A percentile compares a stretch with the other conserved stretches of the same genome.
Conservation (phyloP, 2,329 filamentous ascomycete species). For the Parascedosporium putredinis region DNA sequence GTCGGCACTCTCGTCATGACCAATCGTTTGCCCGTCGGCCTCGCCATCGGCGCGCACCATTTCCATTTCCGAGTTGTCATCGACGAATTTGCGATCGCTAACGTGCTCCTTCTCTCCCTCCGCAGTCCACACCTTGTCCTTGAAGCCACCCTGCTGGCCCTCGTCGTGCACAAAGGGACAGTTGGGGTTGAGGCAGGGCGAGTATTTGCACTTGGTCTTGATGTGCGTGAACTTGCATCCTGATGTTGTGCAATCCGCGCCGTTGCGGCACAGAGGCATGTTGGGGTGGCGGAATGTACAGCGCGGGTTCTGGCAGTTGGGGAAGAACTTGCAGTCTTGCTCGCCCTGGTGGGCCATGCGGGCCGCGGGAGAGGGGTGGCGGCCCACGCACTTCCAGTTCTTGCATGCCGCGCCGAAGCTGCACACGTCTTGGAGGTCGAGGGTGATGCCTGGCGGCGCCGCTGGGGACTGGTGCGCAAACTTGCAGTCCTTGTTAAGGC, state of each 20-base stretch:
- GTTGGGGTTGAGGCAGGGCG: constrained; percentile 78
- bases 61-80: constrained; percentile 59
- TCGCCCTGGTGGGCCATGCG: constrained; percentile 69
- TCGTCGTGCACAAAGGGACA: constrained; percentile 87
- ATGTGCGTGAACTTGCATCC: constrained; percentile 88
- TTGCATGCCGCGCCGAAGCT: constrained; percentile 85
- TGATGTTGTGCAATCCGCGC: constrained; percentile 69
- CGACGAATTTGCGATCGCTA: constrained; percentile 80
- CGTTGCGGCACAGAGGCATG: constrained; percentile 83
- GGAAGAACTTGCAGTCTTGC: constrained; percentile 82
- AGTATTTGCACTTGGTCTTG: constrained; percentile 78
- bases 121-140: constrained; percentile 86
- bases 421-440: constrained; percentile 76
- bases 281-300: constrained; percentile 85
- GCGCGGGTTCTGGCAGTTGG: constrained; percentile 77
- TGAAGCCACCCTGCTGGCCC: constrained; percentile 75
- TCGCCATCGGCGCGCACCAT: constrained; percentile 51
- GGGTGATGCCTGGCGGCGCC: constrained; percentile 62
- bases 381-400: constrained; percentile 85
- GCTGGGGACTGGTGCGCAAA: constrained; percentile 93
- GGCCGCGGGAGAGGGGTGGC: constrained; percentile 84
- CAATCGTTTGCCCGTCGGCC: constrained; percentile 27
- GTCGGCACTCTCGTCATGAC: not conserved
- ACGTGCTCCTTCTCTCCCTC: constrained; percentile 53
- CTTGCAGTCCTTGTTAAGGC: constrained; percentile 80